Evolutionary conservation across 2,329 filamentous ascomycete genomes (phyloP).

Genomic region (Fusarium sarcochroum): DNA sequence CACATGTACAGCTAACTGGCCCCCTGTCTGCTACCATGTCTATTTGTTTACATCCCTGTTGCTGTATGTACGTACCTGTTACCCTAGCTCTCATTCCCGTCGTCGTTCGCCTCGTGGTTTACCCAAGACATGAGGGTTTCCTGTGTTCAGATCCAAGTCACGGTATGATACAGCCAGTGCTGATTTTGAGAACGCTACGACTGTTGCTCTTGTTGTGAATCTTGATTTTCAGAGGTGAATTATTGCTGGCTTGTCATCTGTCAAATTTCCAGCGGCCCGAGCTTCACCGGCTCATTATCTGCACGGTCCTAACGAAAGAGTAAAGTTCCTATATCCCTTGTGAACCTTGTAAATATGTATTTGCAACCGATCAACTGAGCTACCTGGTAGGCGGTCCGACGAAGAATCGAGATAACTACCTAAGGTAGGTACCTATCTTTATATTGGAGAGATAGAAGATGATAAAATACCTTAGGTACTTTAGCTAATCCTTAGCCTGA

Average conservation of each 20-base stretch:
- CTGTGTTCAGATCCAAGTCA: constrained; percentile 12
- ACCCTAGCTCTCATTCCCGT: constrained; percentile 22
- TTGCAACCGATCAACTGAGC: no score
- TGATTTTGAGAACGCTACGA: background rate
- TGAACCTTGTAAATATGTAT: no score
- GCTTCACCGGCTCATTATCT: constrained; percentile 20
- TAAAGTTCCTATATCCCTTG: no score
- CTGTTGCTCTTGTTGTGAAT: background rate
- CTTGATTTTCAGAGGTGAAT: background rate
- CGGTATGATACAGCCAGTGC: background rate
- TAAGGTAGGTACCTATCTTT: no score
- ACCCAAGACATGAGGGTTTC: constrained; percentile 11
- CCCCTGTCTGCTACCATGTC: constrained; percentile 16
- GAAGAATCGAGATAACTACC: no score
- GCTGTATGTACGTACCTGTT: constrained; percentile 35
- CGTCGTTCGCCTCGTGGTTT: constrained; percentile 8
- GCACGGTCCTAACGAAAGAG: constrained; percentile 7
- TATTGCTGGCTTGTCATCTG: constrained; percentile 10
- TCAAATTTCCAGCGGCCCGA: constrained; percentile 21
- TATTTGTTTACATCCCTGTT: constrained; percentile 31
- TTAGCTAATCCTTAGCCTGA: no score
- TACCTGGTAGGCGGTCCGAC: no score
- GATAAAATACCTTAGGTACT: no score
- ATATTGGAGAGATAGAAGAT: no score
- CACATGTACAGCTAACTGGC: constrained; percentile 10